These are phyloP conservation scores for Tremella fuciformis DNA, from an alignment of 768 basidiomycete species.

Conservation along the genomic window DNA sequence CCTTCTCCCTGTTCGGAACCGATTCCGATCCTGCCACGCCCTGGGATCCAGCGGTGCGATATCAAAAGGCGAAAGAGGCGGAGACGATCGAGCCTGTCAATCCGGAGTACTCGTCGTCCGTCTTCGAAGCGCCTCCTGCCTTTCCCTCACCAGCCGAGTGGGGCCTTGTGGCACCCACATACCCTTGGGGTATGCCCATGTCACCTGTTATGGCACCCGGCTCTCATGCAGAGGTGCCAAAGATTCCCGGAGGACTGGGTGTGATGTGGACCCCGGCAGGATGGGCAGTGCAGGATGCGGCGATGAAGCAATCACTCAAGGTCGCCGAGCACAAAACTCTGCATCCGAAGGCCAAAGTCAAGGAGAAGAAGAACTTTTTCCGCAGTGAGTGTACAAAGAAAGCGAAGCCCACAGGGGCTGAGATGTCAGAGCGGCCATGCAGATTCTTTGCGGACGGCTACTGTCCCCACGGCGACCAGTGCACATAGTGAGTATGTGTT, in stretches of 20 bases:
- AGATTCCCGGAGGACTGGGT: conserved; percentile 31
- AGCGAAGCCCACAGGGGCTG: neutral
- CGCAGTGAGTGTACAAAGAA: conserved; percentile 35
- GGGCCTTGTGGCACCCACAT: conserved; percentile 17
- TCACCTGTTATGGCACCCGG: neutral
- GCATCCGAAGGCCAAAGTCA: neutral
- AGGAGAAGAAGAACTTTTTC: conserved; percentile 37
- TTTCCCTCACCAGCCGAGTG: neutral
- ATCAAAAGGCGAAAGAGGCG: conserved; percentile 3
- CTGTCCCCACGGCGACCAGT: conserved; percentile 47
- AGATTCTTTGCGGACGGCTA: conserved; percentile 43
- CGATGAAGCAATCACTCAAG: conserved; percentile 35
- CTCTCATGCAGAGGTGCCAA: neutral
- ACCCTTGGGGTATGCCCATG: conserved; percentile 49
- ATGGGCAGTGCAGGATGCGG: conserved; percentile 48
- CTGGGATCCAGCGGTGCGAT: conserved; percentile 30
- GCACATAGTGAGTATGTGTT: conserved; percentile 43
- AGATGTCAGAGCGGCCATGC: conserved; percentile 32
- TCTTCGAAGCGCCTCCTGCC: conserved; percentile 2
- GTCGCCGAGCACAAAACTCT: conserved; percentile 23
- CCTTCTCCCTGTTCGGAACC: conserved; percentile 30
- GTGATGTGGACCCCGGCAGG: conserved; percentile 47
- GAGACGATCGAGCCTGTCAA: conserved; percentile 1
- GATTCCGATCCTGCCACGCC: conserved; percentile 49
- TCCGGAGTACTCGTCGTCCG: neutral